A percentile compares a stretch with the other conserved stretches of the same genome.
These are phyloP conservation scores for Misopates orontium DNA, from an alignment of 257 asterid species.

Conservation along the genomic window DNA sequence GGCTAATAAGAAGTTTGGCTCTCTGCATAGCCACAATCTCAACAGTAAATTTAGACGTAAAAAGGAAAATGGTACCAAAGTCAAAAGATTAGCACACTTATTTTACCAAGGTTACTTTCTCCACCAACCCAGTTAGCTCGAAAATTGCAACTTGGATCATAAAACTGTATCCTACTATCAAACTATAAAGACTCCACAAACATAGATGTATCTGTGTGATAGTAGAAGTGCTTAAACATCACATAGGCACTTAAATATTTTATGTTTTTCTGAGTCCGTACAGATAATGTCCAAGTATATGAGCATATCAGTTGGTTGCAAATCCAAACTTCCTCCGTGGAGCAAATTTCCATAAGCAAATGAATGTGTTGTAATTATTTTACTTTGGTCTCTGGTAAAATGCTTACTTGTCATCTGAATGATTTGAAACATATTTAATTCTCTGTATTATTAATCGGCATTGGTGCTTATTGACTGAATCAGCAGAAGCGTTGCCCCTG, in stretches of 20 bases:
- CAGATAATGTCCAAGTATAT: not conserved
- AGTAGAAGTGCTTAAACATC: slow-evolving; percentile 1
- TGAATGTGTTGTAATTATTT: slow-evolving; percentile 8
- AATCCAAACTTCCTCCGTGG: not conserved
- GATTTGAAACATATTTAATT: slow-evolving; percentile 66
- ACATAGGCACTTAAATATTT: not conserved
- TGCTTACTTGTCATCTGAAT: slow-evolving; percentile 75
- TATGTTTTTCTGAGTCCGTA: not conserved
- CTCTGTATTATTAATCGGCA: slow-evolving; percentile 79
- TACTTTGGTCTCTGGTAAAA: slow-evolving; percentile 19
- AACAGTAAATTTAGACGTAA: not conserved
- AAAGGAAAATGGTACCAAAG: not conserved
- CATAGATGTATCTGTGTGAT: not conserved
- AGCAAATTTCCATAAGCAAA: not conserved
- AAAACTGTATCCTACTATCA: no score
- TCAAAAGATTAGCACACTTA: slow-evolving; percentile 11
- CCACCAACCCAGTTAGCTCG: not conserved
- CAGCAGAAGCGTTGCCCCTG: slow-evolving; percentile 64
- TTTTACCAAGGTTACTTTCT: not conserved
- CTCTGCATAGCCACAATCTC: not conserved
- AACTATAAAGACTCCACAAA: not conserved
- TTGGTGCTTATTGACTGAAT: slow-evolving; percentile 90
- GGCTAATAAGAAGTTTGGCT: slow-evolving; percentile 8
- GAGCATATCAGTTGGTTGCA: slow-evolving; percentile 5
- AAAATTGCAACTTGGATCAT: not conserved